Evolutionary conservation across 495 filamentous ascomycete species (phyloP), one percentile per base, ranked within the genome.

Genomic region (Daldinia caldariorum): DNA sequence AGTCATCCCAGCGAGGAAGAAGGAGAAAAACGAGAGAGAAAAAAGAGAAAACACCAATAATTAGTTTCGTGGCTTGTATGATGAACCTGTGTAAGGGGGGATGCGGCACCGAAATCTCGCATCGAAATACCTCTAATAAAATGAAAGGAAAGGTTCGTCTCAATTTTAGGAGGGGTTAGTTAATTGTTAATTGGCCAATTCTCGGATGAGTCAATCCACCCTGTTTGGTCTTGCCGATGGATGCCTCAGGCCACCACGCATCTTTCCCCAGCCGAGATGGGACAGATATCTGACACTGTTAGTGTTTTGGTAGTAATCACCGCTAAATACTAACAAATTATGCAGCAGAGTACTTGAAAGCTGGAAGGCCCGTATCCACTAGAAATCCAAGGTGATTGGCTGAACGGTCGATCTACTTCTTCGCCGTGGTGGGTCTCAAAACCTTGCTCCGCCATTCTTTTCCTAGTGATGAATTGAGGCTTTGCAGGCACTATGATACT

Each of bases 401-500:
- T 54, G 49, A 39, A 7, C 31, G 12, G 31, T 58, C 18, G 34
- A 66, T 26, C 65, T 62, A 62, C 60, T 22, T 65, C 51, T 45
- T 72, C 70, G 70, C 70, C 70, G 70, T 32, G 57, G 70, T 72
- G 70, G 70, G 61, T 69, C 70, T 22, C 6, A 10, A 20, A 50
- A 59, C 67, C 61, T 53, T 75, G 73, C 75, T 77, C 75, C 72
- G 75, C 75, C 75, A 49, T 70, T 73, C 62, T 69, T 37, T 32
- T n/a, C 32, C n/a, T 31, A 13, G 64, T 51, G 60, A 61, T 61
- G 56, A 67, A 71, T 71, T 67, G 71, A 73, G 71, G 71, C 71
- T 73, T 75, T 70, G 70, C 73, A 62, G 62, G 58, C 67, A 56
- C 73, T 63, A 66, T 66, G n/a, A n/a, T n/a, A n/a, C n/a, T n/a